phyloP scores from a whole-genome alignment of 2,329 filamentous ascomycete species.

The Colletotrichum tabaci region DNA sequence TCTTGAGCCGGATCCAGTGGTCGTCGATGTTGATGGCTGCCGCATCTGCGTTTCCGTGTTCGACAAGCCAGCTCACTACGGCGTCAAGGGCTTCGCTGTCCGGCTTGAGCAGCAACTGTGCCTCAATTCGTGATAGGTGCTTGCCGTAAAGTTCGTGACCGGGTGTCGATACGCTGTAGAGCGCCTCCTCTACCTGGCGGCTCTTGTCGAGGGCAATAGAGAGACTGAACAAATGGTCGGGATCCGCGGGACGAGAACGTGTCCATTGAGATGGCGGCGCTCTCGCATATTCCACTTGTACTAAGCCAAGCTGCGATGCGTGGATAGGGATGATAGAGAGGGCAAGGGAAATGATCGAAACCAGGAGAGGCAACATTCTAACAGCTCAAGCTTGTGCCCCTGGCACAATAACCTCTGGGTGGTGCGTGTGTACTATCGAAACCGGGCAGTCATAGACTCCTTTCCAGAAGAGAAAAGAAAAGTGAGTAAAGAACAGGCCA shows the following conservation, averaged over 20 bases:
- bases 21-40: conserved; percentile 53
- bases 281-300: conserved; percentile 16
- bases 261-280: conserved; percentile 12
- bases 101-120: conserved; percentile 64
- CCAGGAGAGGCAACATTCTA: conserved; percentile 8
- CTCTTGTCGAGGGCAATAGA: conserved; percentile 29
- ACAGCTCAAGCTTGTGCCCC: not conserved
- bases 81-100: conserved; percentile 54
- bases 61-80: conserved; percentile 62
- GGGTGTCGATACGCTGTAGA: conserved; percentile 66
- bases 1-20: conserved; percentile 59
- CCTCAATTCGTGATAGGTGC: conserved; percentile 63
- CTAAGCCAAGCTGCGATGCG: not conserved
- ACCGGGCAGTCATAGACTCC: not conserved
- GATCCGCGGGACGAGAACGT: not conserved
- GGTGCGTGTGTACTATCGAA: not conserved
- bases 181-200: conserved; percentile 57
- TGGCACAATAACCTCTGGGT: not conserved
- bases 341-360: not conserved
- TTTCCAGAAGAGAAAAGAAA: too few species aligned
- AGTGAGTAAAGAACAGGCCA: too few species aligned
- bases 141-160: conserved; percentile 62
- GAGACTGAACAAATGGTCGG: conserved; percentile 8
- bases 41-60: conserved; percentile 53
- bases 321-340: not conserved